Evolutionary conservation across 1,284 basidiomycete genomes (phyloP), one percentile per base, ranked within the genome.

Genomic region (Leccinum subfulvum): DNA sequence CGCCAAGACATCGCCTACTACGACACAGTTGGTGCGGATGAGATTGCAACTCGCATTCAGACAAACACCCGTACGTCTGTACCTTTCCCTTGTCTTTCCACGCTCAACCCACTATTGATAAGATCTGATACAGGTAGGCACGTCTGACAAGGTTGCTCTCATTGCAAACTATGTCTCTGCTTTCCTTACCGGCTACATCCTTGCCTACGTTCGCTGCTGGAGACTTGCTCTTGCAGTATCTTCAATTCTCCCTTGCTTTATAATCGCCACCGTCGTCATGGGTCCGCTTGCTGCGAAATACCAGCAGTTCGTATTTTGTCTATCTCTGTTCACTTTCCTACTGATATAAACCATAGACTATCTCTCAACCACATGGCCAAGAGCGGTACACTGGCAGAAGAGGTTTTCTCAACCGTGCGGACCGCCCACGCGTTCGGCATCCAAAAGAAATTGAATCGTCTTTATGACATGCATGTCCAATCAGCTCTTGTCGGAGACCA

Each of bases 11-110:
- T 93, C 62, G 89, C 91, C 11, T 98, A 87, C 79, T 98, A 98
- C 73, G 97, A 98, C 74, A 86, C 89, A 23, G 86, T 98, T 61
- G 96, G 97, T 23, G 91, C 96, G 6, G 97, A 96, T 64, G 97
- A 98, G 76, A 89, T 99, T 35, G 92, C 97, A 1, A 98, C 95
- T 1, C 89, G 95, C 61, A 98, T 98, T 67, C 93, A 97, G 74
- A 94, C 91, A 1, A 92, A 95, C 73, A 94, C 90, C n/a, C 90
- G 90, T 90, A 71, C 66, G 86, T 78, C 35, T 16, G 13, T 16
- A 3, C 18, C 14, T 9, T 2, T 11, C 13, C 1, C 7, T 10
- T 26, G 6, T 13, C 4, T 13, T 47, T 47, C 4, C n/a, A 3
- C 7, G 7, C 56, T 61, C 18, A 62, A 14, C 21, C 55, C 33